Percentiles rank a stretch among this genome's conserved stretches.
These are phyloP conservation scores for Suhomyces faveliae DNA, from an alignment of 805 yeast species.

Conservation along the genomic window DNA sequence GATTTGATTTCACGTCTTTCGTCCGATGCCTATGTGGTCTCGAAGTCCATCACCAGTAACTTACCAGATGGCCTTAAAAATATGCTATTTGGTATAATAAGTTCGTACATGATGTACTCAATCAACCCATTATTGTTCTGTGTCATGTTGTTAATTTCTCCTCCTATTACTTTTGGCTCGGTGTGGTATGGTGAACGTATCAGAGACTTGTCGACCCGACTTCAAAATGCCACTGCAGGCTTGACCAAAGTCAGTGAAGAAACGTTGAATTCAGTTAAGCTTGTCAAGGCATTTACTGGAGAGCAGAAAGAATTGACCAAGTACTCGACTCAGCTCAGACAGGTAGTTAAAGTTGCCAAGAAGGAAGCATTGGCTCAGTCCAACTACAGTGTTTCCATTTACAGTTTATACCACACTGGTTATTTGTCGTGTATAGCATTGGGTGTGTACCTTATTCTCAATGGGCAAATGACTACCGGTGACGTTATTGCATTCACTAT, in stretches of 20 bases:
- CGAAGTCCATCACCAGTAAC: slow-evolving; percentile 42
- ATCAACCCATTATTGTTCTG: slow-evolving; percentile 44
- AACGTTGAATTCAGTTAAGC: slow-evolving; percentile 40
- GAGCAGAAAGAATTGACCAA: slow-evolving; percentile 41
- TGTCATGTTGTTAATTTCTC: slow-evolving; percentile 44
- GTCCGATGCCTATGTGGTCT: slow-evolving; percentile 47
- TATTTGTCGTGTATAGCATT: slow-evolving; percentile 42
- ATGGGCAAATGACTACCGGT: slow-evolving; percentile 47
- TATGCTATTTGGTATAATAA: slow-evolving; percentile 39
- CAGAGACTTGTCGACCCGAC: slow-evolving; percentile 36
- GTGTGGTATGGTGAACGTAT: slow-evolving; percentile 47
- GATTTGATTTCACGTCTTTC: slow-evolving; percentile 45
- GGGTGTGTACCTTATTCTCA: slow-evolving; percentile 42
- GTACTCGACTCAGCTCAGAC: slow-evolving; percentile 38
- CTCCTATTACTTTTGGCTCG: slow-evolving; percentile 45
- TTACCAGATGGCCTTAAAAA: slow-evolving; percentile 47
- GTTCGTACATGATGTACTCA: slow-evolving; percentile 44
- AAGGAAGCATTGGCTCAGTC: slow-evolving; percentile 46
- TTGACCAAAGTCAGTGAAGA: slow-evolving; percentile 45
- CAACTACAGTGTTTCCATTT: slow-evolving; percentile 43
- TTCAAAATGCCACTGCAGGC: slow-evolving; percentile 46
- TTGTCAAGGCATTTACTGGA: slow-evolving; percentile 45
- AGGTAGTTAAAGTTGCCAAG: slow-evolving; percentile 41
- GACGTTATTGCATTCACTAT: slow-evolving; percentile 47
- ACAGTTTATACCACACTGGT: slow-evolving; percentile 42